Evolutionary conservation across 768 basidiomycete species (phyloP), one percentile per base, ranked within the genome.

Genomic region (Kwoniella dejecticola): DNA sequence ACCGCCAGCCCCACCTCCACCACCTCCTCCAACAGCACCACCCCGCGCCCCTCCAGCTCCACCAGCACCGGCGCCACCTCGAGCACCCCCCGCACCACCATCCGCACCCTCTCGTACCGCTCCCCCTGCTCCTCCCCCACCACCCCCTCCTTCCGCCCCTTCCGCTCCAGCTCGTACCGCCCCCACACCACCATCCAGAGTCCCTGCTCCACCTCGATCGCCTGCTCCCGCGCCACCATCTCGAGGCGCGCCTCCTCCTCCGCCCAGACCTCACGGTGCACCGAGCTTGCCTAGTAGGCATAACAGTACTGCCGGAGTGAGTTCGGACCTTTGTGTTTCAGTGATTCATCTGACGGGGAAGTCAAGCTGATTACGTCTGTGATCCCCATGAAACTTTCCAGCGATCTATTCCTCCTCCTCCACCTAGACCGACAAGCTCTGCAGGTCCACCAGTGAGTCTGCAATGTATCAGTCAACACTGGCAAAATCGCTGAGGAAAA

Each of bases 1-100:
- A 29, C 77, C 80, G n/a, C 70, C 77, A 3, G 77, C 65, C 12
- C 69, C 78, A 26, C 74, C 76, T 31, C 61, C 73, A 24, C 74
- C 77, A 40, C 47, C 68, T 55, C 24, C 65, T 60, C 42, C 70
- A 31, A 31, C 68, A 24, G 52, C 55, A 12, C 60, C 68, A 1
- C 62, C 64, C 1, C 56, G 58, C 5, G 60, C 68, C 24, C 66
- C 60, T 2, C 52, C 64, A 30, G 55, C 63, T 6, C 59, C 67
- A 38, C 65, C 30, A 59, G 81, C 82, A 3, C 60, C 70, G n/a
- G 52, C 75, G 17, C 62, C 77, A 23, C 62, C 71, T 21, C 59
- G 69, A 40, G 52, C 65, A 19, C 56, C 68, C 17, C 62, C 66
- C 12, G 53, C 83, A 4, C 72, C 66, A 62, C 73, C 73, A 59